A percentile compares a stretch with the other conserved stretches of the same genome.
These are phyloP conservation scores for Aureobasidium leucospermi DNA, from an alignment of 2,329 filamentous ascomycete genomes.

Conservation along the genomic window DNA sequence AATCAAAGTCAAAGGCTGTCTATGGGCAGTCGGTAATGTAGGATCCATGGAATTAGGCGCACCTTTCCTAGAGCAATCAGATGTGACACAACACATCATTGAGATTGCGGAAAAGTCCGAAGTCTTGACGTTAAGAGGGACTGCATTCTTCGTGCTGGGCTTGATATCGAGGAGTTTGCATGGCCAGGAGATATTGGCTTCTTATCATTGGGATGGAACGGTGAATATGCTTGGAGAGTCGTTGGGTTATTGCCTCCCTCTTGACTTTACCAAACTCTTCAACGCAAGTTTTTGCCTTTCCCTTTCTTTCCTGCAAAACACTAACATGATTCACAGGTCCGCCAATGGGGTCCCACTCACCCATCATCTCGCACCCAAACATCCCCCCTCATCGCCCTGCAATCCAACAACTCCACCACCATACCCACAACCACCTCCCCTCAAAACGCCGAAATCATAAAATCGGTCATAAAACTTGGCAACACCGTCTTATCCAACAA, in stretches of 20 bases:
- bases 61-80: slow-evolving; percentile 81
- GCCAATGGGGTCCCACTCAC: slow-evolving; percentile 26
- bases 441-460: slow-evolving; percentile 66
- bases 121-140: slow-evolving; percentile 88
- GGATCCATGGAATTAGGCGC: slow-evolving; percentile 97
- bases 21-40: slow-evolving; percentile 97
- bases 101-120: slow-evolving; percentile 80
- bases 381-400: not conserved
- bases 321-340: slow-evolving; percentile 24
- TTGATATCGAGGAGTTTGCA: slow-evolving; percentile 87
- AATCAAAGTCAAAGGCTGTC: slow-evolving; percentile 88
- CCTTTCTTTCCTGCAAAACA: not conserved
- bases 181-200: slow-evolving; percentile 82
- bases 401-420: not conserved
- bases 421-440: slow-evolving; percentile 41
- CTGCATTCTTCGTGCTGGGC: slow-evolving; percentile 91
- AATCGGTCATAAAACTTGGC: slow-evolving; percentile 78
- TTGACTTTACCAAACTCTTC: slow-evolving; percentile 70
- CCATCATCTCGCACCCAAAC: not conserved
- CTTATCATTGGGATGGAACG: slow-evolving; percentile 88
- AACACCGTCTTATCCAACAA: slow-evolving; percentile 91
- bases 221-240: slow-evolving; percentile 76
- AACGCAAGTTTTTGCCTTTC: slow-evolving; percentile 41
- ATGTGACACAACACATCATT: slow-evolving; percentile 82
- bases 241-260: slow-evolving; percentile 79